Percentiles rank a stretch among this genome's conserved stretches.
phyloP scores from a whole-genome alignment of 1,284 basidiomycete genomes.

The Ceratobasidium theobromae region DNA sequence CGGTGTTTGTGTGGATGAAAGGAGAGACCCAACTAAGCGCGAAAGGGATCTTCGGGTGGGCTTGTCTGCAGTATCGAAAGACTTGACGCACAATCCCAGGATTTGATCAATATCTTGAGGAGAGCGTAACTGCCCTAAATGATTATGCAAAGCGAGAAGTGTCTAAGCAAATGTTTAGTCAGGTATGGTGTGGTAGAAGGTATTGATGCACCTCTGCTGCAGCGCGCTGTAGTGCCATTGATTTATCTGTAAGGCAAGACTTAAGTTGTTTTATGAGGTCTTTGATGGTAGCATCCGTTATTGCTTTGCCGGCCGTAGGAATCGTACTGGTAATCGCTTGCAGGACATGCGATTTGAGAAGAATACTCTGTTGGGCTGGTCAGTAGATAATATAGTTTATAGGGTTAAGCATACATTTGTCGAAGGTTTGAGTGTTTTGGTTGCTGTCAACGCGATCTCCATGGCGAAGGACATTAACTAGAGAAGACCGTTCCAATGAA shows the following conservation, averaged over 20 bases:
- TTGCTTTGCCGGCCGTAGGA: constrained; percentile 73
- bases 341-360: constrained; percentile 83
- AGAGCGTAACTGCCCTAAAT: constrained; percentile 46
- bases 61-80: constrained; percentile 82
- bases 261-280: constrained; percentile 87
- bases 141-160: constrained; percentile 64
- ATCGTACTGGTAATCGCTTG: constrained; percentile 76
- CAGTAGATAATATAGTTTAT: background rate
- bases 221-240: constrained; percentile 82
- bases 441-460: constrained; percentile 68
- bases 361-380: constrained; percentile 56
- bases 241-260: constrained; percentile 77
- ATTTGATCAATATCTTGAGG: constrained; percentile 74
- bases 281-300: constrained; percentile 75
- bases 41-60: constrained; percentile 79
- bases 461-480: constrained; percentile 95
- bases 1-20: constrained; percentile 82
- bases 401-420: constrained; percentile 58
- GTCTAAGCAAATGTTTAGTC: constrained; percentile 49
- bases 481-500: background rate
- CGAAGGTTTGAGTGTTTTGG: constrained; percentile 66
- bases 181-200: background rate
- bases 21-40: constrained; percentile 77
- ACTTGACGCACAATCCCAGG: constrained; percentile 68
- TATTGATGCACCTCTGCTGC: constrained; percentile 64